Percentiles rank a stretch among this genome's conserved stretches.
These are phyloP conservation scores for Mycena galopus DNA, from an alignment of 768 basidiomycete species.

Conservation along the genomic window DNA sequence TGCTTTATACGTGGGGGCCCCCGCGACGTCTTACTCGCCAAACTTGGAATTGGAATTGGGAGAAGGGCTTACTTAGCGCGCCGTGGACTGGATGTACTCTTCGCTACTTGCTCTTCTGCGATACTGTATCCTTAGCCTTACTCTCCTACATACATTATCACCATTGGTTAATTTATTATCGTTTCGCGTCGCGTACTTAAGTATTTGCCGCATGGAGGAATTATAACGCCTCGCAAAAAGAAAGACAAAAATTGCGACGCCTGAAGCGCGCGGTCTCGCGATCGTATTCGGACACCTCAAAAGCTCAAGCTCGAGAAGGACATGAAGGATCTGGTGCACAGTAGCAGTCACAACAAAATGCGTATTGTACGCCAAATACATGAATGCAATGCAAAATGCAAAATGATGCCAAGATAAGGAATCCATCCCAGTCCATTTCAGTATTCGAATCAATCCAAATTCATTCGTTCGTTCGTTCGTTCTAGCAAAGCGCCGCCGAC, in stretches of 20 bases:
- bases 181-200: too few species aligned
- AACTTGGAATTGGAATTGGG: too few species aligned
- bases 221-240: too few species aligned
- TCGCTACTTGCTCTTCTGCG: not conserved
- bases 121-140: constrained; percentile 22
- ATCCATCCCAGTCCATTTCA: not conserved
- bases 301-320: too few species aligned
- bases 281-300: too few species aligned
- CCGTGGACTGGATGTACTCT: constrained; percentile 3
- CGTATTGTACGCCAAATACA: not conserved
- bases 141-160: not conserved
- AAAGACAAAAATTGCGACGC: too few species aligned
- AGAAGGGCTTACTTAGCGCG: not conserved
- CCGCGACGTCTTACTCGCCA: too few species aligned
- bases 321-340: too few species aligned
- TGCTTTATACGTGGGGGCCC: too few species aligned
- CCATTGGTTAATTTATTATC: not conserved
- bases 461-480: not conserved
- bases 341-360: not conserved
- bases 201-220: too few species aligned
- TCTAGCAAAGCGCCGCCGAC: not conserved
- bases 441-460: too few species aligned
- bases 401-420: not conserved
- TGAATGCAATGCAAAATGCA: not conserved
- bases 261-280: too few species aligned